These are phyloP conservation scores for Colletotrichum agaves DNA, from an alignment of 2,329 filamentous ascomycete genomes.

Conservation along the genomic window DNA sequence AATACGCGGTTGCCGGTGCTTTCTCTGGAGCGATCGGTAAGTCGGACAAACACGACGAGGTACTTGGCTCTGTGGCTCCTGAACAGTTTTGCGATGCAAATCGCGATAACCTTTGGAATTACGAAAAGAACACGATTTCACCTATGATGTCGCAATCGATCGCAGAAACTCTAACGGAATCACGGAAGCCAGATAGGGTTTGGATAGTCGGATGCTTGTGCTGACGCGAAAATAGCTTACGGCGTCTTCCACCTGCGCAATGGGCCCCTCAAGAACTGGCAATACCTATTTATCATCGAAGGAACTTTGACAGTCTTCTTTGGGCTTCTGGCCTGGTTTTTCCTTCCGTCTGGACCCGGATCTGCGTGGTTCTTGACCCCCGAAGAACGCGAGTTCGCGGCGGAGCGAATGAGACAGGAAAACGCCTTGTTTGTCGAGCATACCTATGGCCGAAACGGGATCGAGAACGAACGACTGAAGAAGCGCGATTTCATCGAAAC, in stretches of 20 bases:
- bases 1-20: conserved; percentile 65
- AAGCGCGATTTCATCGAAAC: conserved; percentile 47
- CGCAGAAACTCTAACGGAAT: conserved; percentile 22
- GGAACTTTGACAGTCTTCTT: conserved; percentile 51
- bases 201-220: background rate
- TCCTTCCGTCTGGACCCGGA: conserved; percentile 50
- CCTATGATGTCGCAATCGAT: background rate
- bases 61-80: background rate
- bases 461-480: conserved; percentile 41
- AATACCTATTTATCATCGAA: conserved; percentile 58
- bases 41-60: background rate
- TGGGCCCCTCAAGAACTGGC: conserved; percentile 50
- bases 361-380: conserved; percentile 51
- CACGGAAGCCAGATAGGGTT: background rate
- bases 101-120: background rate
- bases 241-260: conserved; percentile 52
- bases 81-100: background rate
- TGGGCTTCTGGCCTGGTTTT: conserved; percentile 50
- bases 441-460: conserved; percentile 38
- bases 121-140: background rate
- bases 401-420: conserved; percentile 48
- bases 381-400: conserved; percentile 50
- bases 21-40: conserved; percentile 61
- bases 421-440: conserved; percentile 46
- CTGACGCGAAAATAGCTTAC: conserved; percentile 43